Evolutionary conservation across 352 stramenopile species (phyloP), one percentile per base, ranked within the genome.

Genomic region (Globisporangium paroecandrum): DNA sequence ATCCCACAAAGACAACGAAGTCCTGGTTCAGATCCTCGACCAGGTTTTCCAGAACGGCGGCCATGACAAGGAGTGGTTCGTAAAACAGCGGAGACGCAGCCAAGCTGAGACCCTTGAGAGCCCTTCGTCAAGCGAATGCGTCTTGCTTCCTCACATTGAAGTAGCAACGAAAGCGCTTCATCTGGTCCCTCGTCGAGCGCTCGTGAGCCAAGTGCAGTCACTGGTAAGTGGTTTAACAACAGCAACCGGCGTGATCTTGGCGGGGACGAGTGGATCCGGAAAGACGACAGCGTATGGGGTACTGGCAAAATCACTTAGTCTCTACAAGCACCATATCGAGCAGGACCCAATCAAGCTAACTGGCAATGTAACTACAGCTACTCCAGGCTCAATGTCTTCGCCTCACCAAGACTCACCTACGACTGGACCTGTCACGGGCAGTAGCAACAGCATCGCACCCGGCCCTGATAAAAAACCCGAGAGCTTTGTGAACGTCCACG

Each of bases 251-350:
- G 58, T 76, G 1, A 58, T 82, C 8, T 29, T 86, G 1, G 46
- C 66, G 0, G 76, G 76, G 22, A 13, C 61, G 4, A 66, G 66
- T 1, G 78, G 76, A n/a, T 69, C 73, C 10, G 78, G 78, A 4
- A 86, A 86, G 53, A 74, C 78, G 0, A 71, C 78, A 8, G 15
- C 65, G 10, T 83, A 85, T 27, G 66, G 70, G 34, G 66, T 85
- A 0, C 64, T 83, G 1, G 74, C 76, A 18, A 76, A 49, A 29
- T 66, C 76, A 15, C 32, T 83, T 0, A 65, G 71, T 3, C 18
- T 81, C 3, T 73, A 56, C 24, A 65, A 70, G 24, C 57, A n/a
- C 6, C 54, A 59, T 10, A 9, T 27, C 7, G 47, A 62, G 4
- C 34, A 34, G 20, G 55, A 41, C 4, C 1, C 38, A 60, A 20